phyloP scores from a whole-genome alignment of 2,329 filamentous ascomycete species.

The Talaromyces sp. region DNA sequence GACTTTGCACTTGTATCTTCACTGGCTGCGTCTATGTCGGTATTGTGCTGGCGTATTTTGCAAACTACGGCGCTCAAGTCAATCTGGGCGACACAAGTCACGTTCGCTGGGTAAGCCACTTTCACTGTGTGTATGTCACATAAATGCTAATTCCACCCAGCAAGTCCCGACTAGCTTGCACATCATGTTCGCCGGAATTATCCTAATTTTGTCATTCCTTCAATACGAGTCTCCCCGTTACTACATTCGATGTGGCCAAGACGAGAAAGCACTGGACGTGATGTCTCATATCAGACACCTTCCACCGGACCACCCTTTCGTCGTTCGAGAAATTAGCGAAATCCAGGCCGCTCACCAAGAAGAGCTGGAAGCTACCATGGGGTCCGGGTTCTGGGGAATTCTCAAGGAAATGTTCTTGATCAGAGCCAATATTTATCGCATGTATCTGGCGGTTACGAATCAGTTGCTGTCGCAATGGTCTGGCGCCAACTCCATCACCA shows the following conservation, averaged over 20 bases:
- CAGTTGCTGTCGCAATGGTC: constrained; percentile 60
- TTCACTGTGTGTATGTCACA: not conserved
- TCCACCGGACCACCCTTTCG: constrained; percentile 44
- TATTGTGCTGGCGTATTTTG: constrained; percentile 74
- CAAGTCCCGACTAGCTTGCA: constrained; percentile 66
- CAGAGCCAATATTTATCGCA: constrained; percentile 62
- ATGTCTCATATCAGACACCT: constrained; percentile 52
- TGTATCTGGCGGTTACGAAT: constrained; percentile 62
- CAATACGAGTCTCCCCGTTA: constrained; percentile 66
- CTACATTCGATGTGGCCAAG: constrained; percentile 58
- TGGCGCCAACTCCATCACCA: constrained; percentile 62
- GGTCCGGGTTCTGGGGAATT: constrained; percentile 58
- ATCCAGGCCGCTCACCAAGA: constrained; percentile 63
- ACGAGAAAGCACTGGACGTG: constrained; percentile 40
- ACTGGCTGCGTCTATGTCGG: constrained; percentile 68
- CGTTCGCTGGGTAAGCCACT: constrained; percentile 40
- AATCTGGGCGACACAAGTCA: constrained; percentile 43
- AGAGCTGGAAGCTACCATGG: constrained; percentile 65
- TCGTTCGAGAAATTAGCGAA: constrained; percentile 55
- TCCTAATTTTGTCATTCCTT: constrained; percentile 63
- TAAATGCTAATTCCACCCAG: constrained; percentile 16
- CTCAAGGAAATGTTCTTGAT: constrained; percentile 63
- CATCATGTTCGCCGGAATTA: constrained; percentile 69
- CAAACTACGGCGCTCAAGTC: constrained; percentile 58
- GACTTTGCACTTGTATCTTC: constrained; percentile 68